phyloP scores from a whole-genome alignment of 2,329 filamentous ascomycete species.

The Trichoderma gracile region DNA sequence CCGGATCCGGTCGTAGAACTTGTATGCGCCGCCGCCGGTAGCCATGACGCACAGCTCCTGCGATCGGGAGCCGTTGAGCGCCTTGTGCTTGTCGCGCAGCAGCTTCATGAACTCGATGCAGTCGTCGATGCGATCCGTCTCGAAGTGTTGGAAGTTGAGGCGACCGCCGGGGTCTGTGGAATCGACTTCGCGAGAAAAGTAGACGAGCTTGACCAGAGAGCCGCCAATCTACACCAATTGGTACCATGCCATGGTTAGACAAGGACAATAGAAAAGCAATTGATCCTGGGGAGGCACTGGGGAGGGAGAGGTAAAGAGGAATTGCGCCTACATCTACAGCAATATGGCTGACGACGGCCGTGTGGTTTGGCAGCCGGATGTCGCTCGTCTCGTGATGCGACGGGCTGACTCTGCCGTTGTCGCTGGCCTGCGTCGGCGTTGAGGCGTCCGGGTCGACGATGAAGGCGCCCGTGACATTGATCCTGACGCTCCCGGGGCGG shows the following conservation, averaged over 20 bases:
- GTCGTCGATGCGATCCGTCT: constrained; percentile 90
- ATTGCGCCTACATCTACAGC: constrained; percentile 77
- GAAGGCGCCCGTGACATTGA: constrained; percentile 95
- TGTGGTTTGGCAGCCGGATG: constrained; percentile 95
- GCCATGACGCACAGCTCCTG: constrained; percentile 88
- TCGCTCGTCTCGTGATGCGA: constrained; percentile 75
- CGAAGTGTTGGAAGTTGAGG: constrained; percentile 93
- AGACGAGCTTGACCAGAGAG: constrained; percentile 93
- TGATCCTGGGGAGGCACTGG: background rate
- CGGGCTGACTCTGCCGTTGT: constrained; percentile 50
- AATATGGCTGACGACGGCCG: constrained; percentile 91
- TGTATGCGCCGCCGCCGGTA: constrained; percentile 92
- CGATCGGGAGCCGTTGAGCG: constrained; percentile 69
- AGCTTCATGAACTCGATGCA: constrained; percentile 90
- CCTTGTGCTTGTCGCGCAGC: constrained; percentile 78
- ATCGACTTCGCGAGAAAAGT: constrained; percentile 86
- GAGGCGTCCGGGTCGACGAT: constrained; percentile 81
- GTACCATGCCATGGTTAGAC: background rate
- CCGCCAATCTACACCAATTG: constrained; percentile 75
- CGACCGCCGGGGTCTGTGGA: constrained; percentile 81
- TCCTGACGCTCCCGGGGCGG: constrained; percentile 74
- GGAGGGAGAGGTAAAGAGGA: background rate
- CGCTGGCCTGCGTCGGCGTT: constrained; percentile 47
- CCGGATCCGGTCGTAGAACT: constrained; percentile 90
- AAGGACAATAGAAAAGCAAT: background rate